These are phyloP conservation scores for Microdochium paspali DNA, from an alignment of 2,329 filamentous ascomycete genomes.

Conservation along the genomic window DNA sequence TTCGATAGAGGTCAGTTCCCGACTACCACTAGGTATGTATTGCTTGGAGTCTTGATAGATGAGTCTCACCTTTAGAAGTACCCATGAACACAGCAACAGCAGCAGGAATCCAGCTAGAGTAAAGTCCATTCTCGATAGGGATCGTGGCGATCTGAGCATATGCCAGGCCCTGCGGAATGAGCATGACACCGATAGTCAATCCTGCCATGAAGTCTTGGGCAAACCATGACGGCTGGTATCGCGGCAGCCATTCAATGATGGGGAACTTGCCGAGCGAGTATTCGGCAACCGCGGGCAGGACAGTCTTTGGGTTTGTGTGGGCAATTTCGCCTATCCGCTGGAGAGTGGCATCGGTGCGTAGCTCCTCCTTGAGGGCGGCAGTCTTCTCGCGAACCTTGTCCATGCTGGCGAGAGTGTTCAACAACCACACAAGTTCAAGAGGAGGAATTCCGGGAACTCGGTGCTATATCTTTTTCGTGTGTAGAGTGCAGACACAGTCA, in stretches of 20 bases:
- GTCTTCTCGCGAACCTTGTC: slow-evolving; percentile 4
- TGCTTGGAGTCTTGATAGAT: too few relatives aligned
- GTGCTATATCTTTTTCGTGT: too few relatives aligned
- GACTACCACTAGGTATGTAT: slow-evolving; percentile 3
- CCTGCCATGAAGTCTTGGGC: slow-evolving; percentile 53
- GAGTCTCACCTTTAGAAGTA: slow-evolving; percentile 48
- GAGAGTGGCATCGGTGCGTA: slow-evolving; percentile 27
- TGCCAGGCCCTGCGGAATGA: slow-evolving; percentile 52
- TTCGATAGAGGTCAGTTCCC: too few relatives aligned
- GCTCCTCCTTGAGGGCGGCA: slow-evolving; percentile 16
- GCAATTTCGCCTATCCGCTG: slow-evolving; percentile 20
- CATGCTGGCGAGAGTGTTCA: slow-evolving; percentile 1
- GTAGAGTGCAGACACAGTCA: too few relatives aligned
- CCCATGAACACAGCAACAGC: slow-evolving; percentile 50
- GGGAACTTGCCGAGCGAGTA: slow-evolving; percentile 53
- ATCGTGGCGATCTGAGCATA: slow-evolving; percentile 55
- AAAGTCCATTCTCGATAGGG: slow-evolving; percentile 49
- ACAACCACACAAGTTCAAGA: too few relatives aligned
- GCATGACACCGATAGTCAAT: slow-evolving; percentile 48
- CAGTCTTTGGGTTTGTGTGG: slow-evolving; percentile 15
- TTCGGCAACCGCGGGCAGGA: slow-evolving; percentile 42
- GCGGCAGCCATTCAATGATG: slow-evolving; percentile 52
- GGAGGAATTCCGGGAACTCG: too few relatives aligned
- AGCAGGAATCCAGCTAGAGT: slow-evolving; percentile 50
- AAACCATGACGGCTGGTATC: slow-evolving; percentile 52